Base-by-base conservation (phyloP, 2,329 filamentous ascomycete species). In the Pezicula carpinea region DNA sequence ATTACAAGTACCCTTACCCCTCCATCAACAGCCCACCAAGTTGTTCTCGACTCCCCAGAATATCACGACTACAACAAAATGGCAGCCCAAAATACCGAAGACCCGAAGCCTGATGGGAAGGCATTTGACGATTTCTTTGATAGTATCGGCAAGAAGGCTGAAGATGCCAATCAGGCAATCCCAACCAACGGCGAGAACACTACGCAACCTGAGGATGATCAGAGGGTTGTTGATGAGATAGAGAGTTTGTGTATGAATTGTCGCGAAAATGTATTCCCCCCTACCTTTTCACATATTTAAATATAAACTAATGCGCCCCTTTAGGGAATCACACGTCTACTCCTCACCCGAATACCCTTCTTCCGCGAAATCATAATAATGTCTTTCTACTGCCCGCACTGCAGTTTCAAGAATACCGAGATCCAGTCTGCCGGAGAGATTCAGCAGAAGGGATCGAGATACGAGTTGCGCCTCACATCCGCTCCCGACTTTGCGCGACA, bases 321-420 rank as follows among this genome's bases (percentile, higher is more conserved):
- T n/a, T 6, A 95, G 87, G 93, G 93, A 60, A 80, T 74, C 1
- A 99, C 93, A 13, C 80, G 85, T 49, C 79, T 99, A 18, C 82
- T 99, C 36, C 82, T 99, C 46, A 95, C 95, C 14, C 82, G 83
- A 55, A 96, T 99, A 47, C 93, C 93, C 14, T 97, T 89, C 76
- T 99, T 99, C 75, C 89, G 90, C 71, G 92, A 99, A 68, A 84
- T 99, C 53, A 89, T 99, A 61, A 81, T 99, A 67, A 96, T 96
- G 84, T 97, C 92, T 53, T 99, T 99, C 69, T 80, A 81, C 56
- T 99, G 93, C 74, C 83, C 89, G 5, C 82, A 96, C 69, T 99
- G 93, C 72, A 75, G 83, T 64, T 85, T 92, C 69, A 82, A 86
- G 56, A 96, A 97, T 73, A 91, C 91, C 67, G 92, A 96, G 60